Percentiles rank a stretch among this genome's conserved stretches.
These are phyloP conservation scores for Zymoseptoria passerinii DNA, from an alignment of 2,329 filamentous ascomycete genomes.

Conservation along the genomic window DNA sequence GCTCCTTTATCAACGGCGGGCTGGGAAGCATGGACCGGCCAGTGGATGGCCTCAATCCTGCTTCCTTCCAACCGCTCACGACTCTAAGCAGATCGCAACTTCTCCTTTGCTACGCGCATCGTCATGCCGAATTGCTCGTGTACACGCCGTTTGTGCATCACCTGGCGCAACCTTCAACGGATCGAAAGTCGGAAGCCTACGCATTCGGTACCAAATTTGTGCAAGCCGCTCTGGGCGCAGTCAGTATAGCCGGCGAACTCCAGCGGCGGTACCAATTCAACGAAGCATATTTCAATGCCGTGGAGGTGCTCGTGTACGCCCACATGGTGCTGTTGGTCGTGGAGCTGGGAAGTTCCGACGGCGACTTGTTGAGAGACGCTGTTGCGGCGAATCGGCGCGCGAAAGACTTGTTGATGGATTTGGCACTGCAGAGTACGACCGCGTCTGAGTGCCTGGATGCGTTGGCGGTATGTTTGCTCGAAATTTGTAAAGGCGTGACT, in stretches of 20 bases:
- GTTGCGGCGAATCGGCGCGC: slow-evolving; percentile 5
- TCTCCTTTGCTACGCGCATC: slow-evolving; percentile 9
- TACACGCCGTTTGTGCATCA: slow-evolving; percentile 15
- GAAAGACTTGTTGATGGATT: slow-evolving; percentile 9
- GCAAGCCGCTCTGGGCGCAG: slow-evolving; percentile 10
- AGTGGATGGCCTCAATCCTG: neutral
- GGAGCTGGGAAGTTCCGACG: slow-evolving; percentile 7
- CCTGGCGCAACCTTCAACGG: slow-evolving; percentile 1
- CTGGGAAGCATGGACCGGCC: slow-evolving; percentile 12
- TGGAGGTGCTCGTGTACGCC: slow-evolving; percentile 13
- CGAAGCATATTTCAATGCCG: slow-evolving; percentile 11
- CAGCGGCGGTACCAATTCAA: slow-evolving; percentile 10
- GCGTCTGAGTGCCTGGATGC: slow-evolving; percentile 13
- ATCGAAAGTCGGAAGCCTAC: neutral
- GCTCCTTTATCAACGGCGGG: slow-evolving; percentile 5
- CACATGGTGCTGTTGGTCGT: slow-evolving; percentile 9
- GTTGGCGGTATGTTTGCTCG: slow-evolving; percentile 2
- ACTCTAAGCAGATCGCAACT: slow-evolving; percentile 10
- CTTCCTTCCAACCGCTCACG: neutral
- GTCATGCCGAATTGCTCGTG: slow-evolving; percentile 12
- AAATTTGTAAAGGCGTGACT: neutral
- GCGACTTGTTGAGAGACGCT: slow-evolving; percentile 5
- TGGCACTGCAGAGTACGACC: slow-evolving; percentile 8
- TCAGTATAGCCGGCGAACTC: slow-evolving; percentile 11
- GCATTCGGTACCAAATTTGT: slow-evolving; percentile 7